Evolutionary conservation across 495 filamentous ascomycete species (phyloP), one percentile per base, ranked within the genome.

Genomic region (Zalerion maritima): DNA sequence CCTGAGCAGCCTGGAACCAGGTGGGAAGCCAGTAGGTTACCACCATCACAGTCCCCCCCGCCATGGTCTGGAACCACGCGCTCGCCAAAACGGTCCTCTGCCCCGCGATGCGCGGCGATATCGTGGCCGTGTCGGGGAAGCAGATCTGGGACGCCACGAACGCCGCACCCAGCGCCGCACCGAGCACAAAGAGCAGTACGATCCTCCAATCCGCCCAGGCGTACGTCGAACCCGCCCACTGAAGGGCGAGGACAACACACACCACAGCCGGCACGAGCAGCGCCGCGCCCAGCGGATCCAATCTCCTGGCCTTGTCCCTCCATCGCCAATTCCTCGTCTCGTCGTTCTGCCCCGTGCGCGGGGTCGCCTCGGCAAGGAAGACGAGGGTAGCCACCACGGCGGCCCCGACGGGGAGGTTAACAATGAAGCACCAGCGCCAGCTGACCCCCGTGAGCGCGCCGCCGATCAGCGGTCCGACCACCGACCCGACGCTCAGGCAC

Each of bases 21-120:
- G 37, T 34, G 6, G 41, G 11, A 2, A 43, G 28, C 27, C 32
- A 44, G 28, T 41, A 41, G 21, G 36, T 15, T 12, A 44, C 27
- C n/a, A 23, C 24, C 29, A 44, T 33, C 28, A 41, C n/a, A n/a
- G n/a, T n/a, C n/a, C n/a, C n/a, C n/a, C n/a, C n/a, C n/a, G n/a
- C n/a, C n/a, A n/a, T n/a, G n/a, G n/a, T n/a, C n/a, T n/a, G n/a
- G 43, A 66, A 75, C 34, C 57, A 53, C 1, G 58, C 50, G 10
- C 58, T 55, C 6, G 55, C 60, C 28, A 63, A 57, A 13, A 89
- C 63, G 18, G 58, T 77, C 12, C 80, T 70, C 37, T 86, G 70
- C 24, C 53, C 66, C n/a, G n/a, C 13, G 40, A 83, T 56, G 8
- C 69, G 64, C 4, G 62, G 62, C 10, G 75, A 75, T 1, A 82